phyloP scores from a whole-genome alignment of 1,284 basidiomycete genomes.

The Ceratobasidium theobromae region DNA sequence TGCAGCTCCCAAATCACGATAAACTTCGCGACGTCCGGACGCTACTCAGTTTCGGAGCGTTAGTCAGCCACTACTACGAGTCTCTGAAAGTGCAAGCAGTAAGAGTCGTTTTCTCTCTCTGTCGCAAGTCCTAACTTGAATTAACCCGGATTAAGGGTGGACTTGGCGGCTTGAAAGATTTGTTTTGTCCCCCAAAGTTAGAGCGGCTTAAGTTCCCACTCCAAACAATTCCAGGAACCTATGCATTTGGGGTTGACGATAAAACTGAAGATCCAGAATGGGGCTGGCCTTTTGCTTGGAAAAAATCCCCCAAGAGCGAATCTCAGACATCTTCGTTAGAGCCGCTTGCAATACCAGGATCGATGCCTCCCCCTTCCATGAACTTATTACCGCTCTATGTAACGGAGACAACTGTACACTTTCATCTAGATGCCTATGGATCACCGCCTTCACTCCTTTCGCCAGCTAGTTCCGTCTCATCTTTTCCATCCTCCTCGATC shows the following conservation, averaged over 20 bases:
- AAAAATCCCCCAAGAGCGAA: background rate
- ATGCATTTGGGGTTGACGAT: background rate
- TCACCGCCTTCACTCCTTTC: too few species aligned
- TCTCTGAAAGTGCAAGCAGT: background rate
- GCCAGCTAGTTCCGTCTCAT: background rate
- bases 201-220: too few species aligned
- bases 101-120: background rate
- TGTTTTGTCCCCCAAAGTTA: background rate
- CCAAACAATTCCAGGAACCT: too few species aligned
- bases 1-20: background rate
- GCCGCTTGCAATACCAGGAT: background rate
- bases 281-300: slow-evolving; percentile 3
- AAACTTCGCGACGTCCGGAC: slow-evolving; percentile 8
- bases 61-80: slow-evolving; percentile 2
- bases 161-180: background rate
- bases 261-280: background rate
- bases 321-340: background rate
- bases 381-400: too few species aligned
- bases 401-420: too few species aligned
- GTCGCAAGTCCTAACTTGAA: background rate
- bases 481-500: background rate
- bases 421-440: too few species aligned
- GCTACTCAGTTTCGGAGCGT: slow-evolving; percentile 14
- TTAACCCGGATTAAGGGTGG: background rate
- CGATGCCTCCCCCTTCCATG: too few species aligned